Conservation (phyloP, 1,139 yeast genomes). For the Candida albicans region DNA sequence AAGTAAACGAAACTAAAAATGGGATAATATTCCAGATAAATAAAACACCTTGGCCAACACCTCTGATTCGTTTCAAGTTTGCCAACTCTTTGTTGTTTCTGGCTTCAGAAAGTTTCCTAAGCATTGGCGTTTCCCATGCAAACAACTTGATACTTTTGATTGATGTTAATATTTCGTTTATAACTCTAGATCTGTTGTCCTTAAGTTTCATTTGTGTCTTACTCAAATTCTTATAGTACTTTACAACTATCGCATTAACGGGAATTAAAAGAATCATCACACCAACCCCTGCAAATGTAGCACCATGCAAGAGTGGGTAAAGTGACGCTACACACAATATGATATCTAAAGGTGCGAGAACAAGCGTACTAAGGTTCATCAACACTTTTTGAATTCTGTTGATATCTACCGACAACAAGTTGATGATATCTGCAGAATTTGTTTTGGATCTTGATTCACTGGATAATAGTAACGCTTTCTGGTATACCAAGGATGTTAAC, state of each 20-base stretch:
- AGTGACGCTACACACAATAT: slow-evolving; percentile 24
- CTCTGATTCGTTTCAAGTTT: slow-evolving; percentile 25
- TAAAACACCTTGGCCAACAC: slow-evolving; percentile 25
- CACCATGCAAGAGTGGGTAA: slow-evolving; percentile 27
- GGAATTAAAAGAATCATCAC: slow-evolving; percentile 31
- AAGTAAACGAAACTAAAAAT: slow-evolving; percentile 27
- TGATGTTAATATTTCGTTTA: slow-evolving; percentile 34
- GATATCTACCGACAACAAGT: slow-evolving; percentile 35
- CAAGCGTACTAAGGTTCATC: slow-evolving; percentile 23
- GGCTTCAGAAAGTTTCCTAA: slow-evolving; percentile 25
- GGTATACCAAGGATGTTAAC: slow-evolving; percentile 48
- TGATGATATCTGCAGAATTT: slow-evolving; percentile 36
- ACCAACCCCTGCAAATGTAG: slow-evolving; percentile 32
- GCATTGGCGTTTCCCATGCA: slow-evolving; percentile 38
- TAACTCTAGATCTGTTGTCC: slow-evolving; percentile 33
- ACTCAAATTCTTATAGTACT: slow-evolving; percentile 46
- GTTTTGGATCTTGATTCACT: slow-evolving; percentile 29
- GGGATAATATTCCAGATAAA: slow-evolving; percentile 36
- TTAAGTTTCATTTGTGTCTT: slow-evolving; percentile 68
- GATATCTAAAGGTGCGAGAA: slow-evolving; percentile 29
- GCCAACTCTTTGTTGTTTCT: slow-evolving; percentile 33
- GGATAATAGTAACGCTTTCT: slow-evolving; percentile 30
- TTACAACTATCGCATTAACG: slow-evolving; percentile 37
- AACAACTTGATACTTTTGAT: slow-evolving; percentile 36
- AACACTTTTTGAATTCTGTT: slow-evolving; percentile 23